These are phyloP conservation scores for Coemansia sp. DNA, from an alignment of 192 early-diverging fungal genomes.

Conservation along the genomic window DNA sequence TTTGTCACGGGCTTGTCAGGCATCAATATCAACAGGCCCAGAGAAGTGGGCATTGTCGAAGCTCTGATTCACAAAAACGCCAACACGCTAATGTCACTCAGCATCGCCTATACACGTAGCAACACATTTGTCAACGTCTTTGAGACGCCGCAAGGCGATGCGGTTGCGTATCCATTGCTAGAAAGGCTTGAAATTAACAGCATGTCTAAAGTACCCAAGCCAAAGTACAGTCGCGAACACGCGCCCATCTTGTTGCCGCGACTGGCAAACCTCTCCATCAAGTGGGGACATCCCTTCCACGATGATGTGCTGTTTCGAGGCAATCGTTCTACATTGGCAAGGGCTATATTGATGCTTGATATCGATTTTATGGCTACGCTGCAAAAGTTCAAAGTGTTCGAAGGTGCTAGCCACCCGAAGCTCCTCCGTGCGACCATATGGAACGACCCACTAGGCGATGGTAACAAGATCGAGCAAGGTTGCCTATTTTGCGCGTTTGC, in stretches of 20 bases:
- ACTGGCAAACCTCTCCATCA: background rate
- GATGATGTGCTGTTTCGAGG: conserved; percentile 8
- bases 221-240: background rate
- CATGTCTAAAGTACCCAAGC: background rate
- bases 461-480: background rate
- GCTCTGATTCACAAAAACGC: background rate
- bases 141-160: background rate
- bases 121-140: background rate
- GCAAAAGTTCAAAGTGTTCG: background rate
- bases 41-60: background rate
- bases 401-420: background rate
- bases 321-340: background rate
- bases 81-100: background rate
- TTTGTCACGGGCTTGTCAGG: background rate
- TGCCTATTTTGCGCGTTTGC: background rate
- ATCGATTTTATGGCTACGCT: background rate
- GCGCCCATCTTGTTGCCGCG: background rate
- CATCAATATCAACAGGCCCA: background rate
- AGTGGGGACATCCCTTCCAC: background rate
- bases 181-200: background rate
- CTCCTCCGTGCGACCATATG: background rate
- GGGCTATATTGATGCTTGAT: background rate
- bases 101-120: background rate
- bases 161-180: background rate
- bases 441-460: background rate